Base-by-base conservation (phyloP, 2,329 filamentous ascomycete species). In the Fusarium cicatricum region DNA sequence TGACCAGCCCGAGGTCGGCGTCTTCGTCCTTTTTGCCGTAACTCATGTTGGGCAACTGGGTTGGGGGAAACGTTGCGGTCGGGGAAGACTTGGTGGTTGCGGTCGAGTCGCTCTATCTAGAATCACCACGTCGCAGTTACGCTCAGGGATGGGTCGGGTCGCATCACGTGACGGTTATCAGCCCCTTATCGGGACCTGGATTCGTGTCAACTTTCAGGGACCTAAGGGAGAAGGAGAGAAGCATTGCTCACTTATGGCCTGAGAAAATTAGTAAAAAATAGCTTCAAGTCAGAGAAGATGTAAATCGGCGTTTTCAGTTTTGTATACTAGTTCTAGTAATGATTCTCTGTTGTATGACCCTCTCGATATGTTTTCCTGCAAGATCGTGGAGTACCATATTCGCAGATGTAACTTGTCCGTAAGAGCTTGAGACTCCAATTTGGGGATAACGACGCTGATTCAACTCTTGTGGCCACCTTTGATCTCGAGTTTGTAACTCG, bases 11-110 rank as follows among this genome's bases (percentile, higher is more conserved):
- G 75, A 89, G 86, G 75, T 97, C 94, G 74, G 89, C 91, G 82
- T 99, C 95, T 85, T 98, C 95, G 78, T 99, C 94, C 84, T 97
- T 98, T 83, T 99, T 99, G 83, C 94, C 89, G 86, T 95, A 96
- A 80, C 90, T 95, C 93, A 97, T 97, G 73, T 68, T 87, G 80
- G 79, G 79, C 78, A 71, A 70, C 69, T 71, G 68, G 69, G 67
- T 70, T 64, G 66, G 60, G 62, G 64, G 52, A 16, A 54, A 38
- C 51, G 66, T 64, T 65, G 64, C 67, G 65, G 68, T 72, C 68
- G 65, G 69, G 65, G 69, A 68, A 71, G 68, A 67, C 69, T 71
- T 70, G 70, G 69, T 70, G 68, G 66, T 69, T 72, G 61, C 67
- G 68, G 64, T 63, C 68, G 63, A 63, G 58, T 61, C 66, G 50